Evolutionary conservation across 1,284 basidiomycete species (phyloP), one percentile per base, ranked within the genome.

Genomic region (Ceratobasidium sp.): DNA sequence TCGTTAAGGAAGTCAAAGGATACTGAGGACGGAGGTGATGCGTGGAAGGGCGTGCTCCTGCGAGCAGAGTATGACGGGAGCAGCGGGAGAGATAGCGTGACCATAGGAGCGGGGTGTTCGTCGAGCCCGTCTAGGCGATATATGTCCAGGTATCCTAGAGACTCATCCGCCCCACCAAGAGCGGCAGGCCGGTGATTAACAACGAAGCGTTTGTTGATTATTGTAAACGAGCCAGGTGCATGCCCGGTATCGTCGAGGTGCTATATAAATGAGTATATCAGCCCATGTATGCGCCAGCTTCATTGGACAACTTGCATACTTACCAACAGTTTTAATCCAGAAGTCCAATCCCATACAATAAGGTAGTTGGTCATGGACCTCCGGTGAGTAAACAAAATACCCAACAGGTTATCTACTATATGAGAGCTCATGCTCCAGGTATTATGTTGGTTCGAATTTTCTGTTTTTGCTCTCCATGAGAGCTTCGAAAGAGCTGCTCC

Each of bases 281-380:
- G 20, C 38, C 9, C 13, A 23, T 23, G 61, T 17, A 44, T 62
- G 13, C 38, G 3, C 38, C 46, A 48, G 17, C 17, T 17, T 20
- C 33, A 20, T 13, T 12, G 17, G 15, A 2, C 13, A 40, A 42
- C 12, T 5, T n/a, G n/a, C 17, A 10, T 23, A 28, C 69, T 46
- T 20, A 71, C 69, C 12, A 57, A 33, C n/a, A 71, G n/a, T 10
- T 57, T 20, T 2, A 15, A 42, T 6, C 69, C 69, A 28, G 52
- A 44, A 44, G 56, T n/a, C 69, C 69, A 71, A 61, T 71, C 69
- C 69, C 69, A 71, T 10, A 71, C 42, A 23, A 48, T 48, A 26
- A 71, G 40, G 10, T 61, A 20, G 13, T n/a, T 42, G 9, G n/a
- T 44, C 20, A 28, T 26, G 15, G 42, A 26, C 40, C 12, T 26